A percentile compares a stretch with the other conserved stretches of the same genome.
Evolutionary conservation across 2,329 filamentous ascomycete species (phyloP).

Genomic region (Nothopassalora personata): DNA sequence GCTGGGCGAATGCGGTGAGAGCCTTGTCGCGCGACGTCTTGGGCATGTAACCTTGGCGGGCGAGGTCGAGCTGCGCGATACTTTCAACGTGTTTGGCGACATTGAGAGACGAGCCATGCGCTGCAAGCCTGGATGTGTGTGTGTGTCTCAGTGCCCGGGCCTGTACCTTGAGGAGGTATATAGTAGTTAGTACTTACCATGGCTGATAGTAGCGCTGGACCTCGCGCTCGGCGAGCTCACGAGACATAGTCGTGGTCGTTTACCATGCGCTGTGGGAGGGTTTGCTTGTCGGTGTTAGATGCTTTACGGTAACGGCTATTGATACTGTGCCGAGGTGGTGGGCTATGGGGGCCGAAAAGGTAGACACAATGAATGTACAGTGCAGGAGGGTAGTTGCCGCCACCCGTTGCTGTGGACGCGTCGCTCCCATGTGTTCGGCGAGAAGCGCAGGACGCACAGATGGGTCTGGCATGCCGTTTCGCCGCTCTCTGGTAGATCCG

Average conservation of each 20-base stretch:
- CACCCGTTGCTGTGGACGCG: neutral
- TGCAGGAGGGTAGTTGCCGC: neutral
- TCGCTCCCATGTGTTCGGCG: neutral
- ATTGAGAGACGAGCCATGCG: conserved; percentile 21
- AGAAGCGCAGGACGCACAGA: neutral
- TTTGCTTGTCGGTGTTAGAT: neutral
- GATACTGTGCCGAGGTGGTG: neutral
- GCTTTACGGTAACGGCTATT: neutral
- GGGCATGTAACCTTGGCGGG: conserved; percentile 21
- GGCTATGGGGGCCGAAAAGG: neutral
- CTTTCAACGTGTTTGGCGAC: conserved; percentile 25
- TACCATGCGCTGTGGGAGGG: neutral
- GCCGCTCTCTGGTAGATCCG: neutral
- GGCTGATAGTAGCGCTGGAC: conserved; percentile 17
- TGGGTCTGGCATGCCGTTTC: neutral
- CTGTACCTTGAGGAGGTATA: neutral
- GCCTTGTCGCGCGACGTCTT: conserved; percentile 27
- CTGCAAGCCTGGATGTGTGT: conserved; percentile 22
- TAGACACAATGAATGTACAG: neutral
- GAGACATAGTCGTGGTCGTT: neutral
- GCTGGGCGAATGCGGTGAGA: conserved; percentile 45
- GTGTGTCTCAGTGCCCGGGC: neutral
- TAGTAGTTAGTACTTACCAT: neutral
- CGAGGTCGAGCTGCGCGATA: conserved; percentile 19
- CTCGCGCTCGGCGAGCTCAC: neutral